Percentiles rank a stretch among this genome's conserved stretches.
Conservation (phyloP, 2,329 filamentous ascomycete species). For the Xylariales sp. region DNA sequence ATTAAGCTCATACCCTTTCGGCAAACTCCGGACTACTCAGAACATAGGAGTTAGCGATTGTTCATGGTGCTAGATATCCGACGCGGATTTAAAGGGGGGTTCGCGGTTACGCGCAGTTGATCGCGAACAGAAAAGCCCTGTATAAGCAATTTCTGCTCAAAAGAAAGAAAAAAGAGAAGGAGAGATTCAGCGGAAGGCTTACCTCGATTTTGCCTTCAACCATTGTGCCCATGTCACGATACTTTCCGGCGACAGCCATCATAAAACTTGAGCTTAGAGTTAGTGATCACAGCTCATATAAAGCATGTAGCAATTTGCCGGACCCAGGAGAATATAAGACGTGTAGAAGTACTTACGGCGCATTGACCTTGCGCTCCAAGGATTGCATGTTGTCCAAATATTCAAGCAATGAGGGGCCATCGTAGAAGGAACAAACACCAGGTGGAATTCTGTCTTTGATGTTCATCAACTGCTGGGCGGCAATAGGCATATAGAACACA, state of each 20-base stretch:
- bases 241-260: conserved; percentile 98
- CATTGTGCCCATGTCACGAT: conserved; percentile 97
- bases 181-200: neutral
- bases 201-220: conserved; percentile 94
- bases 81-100: neutral
- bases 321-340: neutral
- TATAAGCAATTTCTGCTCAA: too few species aligned
- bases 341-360: conserved; percentile 62
- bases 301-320: neutral
- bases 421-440: conserved; percentile 82
- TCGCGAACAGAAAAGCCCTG: neutral
- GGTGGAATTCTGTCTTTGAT: conserved; percentile 90
- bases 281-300: neutral
- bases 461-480: conserved; percentile 84
- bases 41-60: conserved; percentile 15
- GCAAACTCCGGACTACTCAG: conserved; percentile 75
- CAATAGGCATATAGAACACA: conserved; percentile 95
- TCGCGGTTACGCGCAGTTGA: neutral
- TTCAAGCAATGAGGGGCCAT: conserved; percentile 90
- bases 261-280: conserved; percentile 72
- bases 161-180: neutral
- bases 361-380: conserved; percentile 94
- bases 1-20: conserved; percentile 85
- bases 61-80: neutral
- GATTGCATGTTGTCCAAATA: conserved; percentile 95